Evolutionary conservation across 2,329 filamentous ascomycete genomes (phyloP).

Genomic region (Neodidymelliopsis sp.): DNA sequence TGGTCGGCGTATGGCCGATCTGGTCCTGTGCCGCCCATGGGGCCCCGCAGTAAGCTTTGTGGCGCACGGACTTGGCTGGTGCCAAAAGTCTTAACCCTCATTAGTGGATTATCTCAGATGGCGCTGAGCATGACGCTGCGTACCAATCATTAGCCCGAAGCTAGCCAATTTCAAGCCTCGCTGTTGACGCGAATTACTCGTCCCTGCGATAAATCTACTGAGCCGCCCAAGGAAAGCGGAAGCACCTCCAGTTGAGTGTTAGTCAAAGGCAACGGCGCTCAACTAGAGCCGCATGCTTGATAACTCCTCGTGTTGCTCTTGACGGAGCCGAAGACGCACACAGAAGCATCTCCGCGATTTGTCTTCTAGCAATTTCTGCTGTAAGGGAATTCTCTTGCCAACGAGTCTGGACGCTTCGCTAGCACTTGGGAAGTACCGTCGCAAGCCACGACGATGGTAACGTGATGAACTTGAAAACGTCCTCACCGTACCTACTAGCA

Average conservation of each 20-base stretch:
- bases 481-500: neutral
- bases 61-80: slow-evolving; percentile 15
- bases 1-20: slow-evolving; percentile 12
- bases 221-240: slow-evolving; percentile 5
- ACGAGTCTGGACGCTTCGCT: slow-evolving; percentile 3
- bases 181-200: slow-evolving; percentile 13
- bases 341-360: slow-evolving; percentile 3
- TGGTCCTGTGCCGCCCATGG: slow-evolving; percentile 23
- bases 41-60: slow-evolving; percentile 30
- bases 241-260: slow-evolving; percentile 12
- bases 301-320: neutral
- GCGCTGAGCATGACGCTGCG: neutral
- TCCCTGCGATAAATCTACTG: slow-evolving; percentile 5
- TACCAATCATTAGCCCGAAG: slow-evolving; percentile 1
- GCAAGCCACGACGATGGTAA: neutral
- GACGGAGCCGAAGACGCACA: slow-evolving; percentile 1
- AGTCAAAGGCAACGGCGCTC: slow-evolving; percentile 1
- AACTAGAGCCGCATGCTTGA: neutral
- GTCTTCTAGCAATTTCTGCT: neutral
- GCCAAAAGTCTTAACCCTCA: slow-evolving; percentile 14
- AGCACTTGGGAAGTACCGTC: neutral
- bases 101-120: slow-evolving; percentile 19
- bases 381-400: neutral
- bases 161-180: slow-evolving; percentile 7
- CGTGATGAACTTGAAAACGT: neutral